phyloP scores from a whole-genome alignment of 768 basidiomycete species.

The Boletus fagicola region DNA sequence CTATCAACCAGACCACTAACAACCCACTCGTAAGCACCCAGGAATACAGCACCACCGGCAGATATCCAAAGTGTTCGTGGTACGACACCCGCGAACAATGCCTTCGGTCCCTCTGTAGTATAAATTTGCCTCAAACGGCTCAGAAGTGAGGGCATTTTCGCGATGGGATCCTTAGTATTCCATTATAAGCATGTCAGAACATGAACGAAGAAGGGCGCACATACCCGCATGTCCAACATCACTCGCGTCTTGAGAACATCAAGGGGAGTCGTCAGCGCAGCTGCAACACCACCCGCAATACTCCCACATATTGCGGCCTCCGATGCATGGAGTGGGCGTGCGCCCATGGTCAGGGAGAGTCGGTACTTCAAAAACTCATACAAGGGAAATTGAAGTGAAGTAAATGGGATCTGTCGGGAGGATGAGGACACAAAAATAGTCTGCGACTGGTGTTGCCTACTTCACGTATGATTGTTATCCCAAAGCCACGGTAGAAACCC shows the following conservation, averaged over 20 bases:
- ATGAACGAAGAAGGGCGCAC: conserved; percentile 19
- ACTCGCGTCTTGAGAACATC: conserved; percentile 97
- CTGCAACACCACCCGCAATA: conserved; percentile 87
- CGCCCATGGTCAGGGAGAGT: conserved; percentile 52
- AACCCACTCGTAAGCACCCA: conserved; percentile 93
- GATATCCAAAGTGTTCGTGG: conserved; percentile 97
- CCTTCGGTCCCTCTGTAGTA: conserved; percentile 61
- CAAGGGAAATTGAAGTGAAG: conserved; percentile 91
- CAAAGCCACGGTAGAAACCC: conserved; percentile 90
- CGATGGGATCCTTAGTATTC: conserved; percentile 45
- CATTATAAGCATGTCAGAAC: neutral
- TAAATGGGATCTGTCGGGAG: conserved; percentile 81
- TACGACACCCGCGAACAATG: conserved; percentile 82
- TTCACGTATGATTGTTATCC: conserved; percentile 72
- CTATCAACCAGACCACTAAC: conserved; percentile 46
- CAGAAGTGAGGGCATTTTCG: conserved; percentile 52
- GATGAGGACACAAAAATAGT: neutral
- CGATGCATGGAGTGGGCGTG: conserved; percentile 60
- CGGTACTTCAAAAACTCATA: conserved; percentile 83
- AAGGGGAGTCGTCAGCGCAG: conserved; percentile 87
- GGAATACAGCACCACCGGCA: conserved; percentile 92
- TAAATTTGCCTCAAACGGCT: conserved; percentile 67
- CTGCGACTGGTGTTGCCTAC: conserved; percentile 28
- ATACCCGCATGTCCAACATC: conserved; percentile 88
- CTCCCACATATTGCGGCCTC: conserved; percentile 89